Evolutionary conservation across 192 early-diverging fungal genomes (phyloP).

Genomic region (Mortierella hygrophila): DNA sequence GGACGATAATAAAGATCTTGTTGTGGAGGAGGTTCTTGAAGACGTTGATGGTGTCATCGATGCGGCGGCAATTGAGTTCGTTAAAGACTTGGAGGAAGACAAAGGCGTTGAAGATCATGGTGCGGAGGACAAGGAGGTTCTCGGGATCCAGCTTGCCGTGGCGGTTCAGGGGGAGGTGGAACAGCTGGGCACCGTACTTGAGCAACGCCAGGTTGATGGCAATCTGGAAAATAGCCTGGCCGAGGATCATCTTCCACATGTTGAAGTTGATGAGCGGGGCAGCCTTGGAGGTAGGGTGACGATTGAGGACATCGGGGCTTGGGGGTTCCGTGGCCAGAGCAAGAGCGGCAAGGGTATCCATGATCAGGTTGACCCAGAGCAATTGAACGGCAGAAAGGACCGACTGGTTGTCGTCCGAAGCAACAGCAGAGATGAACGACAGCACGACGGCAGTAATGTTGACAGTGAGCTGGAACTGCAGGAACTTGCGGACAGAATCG

Average conservation of each 20-base stretch:
- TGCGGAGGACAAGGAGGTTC: conserved; percentile 66
- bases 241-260: conserved; percentile 94
- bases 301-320: conserved; percentile 81
- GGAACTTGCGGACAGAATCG: conserved; percentile 86
- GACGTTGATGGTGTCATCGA: conserved; percentile 83
- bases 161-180: conserved; percentile 59
- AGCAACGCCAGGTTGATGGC: conserved; percentile 74
- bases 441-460: conserved; percentile 83
- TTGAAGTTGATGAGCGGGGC: conserved; percentile 85
- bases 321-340: conserved; percentile 94
- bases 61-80: conserved; percentile 90
- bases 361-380: conserved; percentile 95
- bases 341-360: conserved; percentile 92
- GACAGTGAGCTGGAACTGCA: conserved; percentile 87
- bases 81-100: conserved; percentile 96
- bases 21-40: conserved; percentile 87
- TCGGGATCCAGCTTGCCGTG: conserved; percentile 18
- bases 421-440: conserved; percentile 74
- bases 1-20: conserved; percentile 82
- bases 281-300: conserved; percentile 79
- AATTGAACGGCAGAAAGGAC: conserved; percentile 91
- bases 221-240: conserved; percentile 92
- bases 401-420: conserved; percentile 74
- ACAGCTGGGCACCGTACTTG: conserved; percentile 68
- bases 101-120: conserved; percentile 93